These are phyloP conservation scores for Arabidopsis thaliana DNA, from an alignment of 345 rosid species.

Conservation along the genomic window TAIR10.1 NC_003074.8:134501-135000, in stretches of 20 bases:
- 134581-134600: no score
- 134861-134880: neutral
- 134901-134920: conserved; percentile 23
- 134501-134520: no score
- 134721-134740: neutral
- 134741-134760: neutral
- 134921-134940: conserved; percentile 28
- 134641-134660: neutral
- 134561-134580: no score
- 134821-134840: conserved; percentile 16
- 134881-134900: conserved; percentile 34
- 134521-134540: no score
- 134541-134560: no score
- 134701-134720: neutral
- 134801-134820: conserved; percentile 23
- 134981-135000: conserved; percentile 12
- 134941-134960: conserved; percentile 27
- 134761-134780: conserved; percentile 11
- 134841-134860: conserved; percentile 2
- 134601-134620: no score
- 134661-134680: neutral
- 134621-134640: no score
- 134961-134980: neutral
- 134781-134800: conserved; percentile 24
- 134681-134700: conserved; percentile 5